Evolutionary conservation across 805 yeast genomes (phyloP).

Genomic region (Wickerhamomyces sydowiorum): DNA sequence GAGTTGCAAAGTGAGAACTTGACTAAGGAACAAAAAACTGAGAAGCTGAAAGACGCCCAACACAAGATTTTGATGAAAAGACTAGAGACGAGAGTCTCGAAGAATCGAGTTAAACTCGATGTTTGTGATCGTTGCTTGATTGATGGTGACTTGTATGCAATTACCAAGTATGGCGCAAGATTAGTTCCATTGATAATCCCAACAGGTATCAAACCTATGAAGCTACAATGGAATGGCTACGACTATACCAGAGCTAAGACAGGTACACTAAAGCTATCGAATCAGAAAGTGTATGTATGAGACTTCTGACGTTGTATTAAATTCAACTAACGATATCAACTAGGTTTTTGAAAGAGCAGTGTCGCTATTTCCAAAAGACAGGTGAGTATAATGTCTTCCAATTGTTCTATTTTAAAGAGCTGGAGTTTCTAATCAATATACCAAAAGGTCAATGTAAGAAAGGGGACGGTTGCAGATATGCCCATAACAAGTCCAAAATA

Average conservation of each 20-base stretch:
- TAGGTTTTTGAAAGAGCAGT: conserved; percentile 18
- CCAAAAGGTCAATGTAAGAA: conserved; percentile 45
- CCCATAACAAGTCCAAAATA: conserved; percentile 45
- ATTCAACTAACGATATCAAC: neutral
- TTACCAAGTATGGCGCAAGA: conserved; percentile 32
- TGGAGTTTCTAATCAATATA: too few species aligned
- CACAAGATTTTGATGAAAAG: conserved; percentile 10
- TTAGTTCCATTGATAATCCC: conserved; percentile 33
- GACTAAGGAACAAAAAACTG: conserved; percentile 18
- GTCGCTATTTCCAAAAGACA: conserved; percentile 22
- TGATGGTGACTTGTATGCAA: conserved; percentile 38
- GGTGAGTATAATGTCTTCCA: conserved; percentile 13
- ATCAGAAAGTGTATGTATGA: conserved; percentile 10
- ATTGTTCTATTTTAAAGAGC: too few species aligned
- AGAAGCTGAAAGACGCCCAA: conserved; percentile 17
- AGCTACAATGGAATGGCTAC: conserved; percentile 28
- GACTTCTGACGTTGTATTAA: too few species aligned
- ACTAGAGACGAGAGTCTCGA: conserved; percentile 15
- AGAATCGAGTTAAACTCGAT: conserved; percentile 33
- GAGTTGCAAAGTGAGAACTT: conserved; percentile 21
- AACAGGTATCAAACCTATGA: conserved; percentile 10
- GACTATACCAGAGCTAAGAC: conserved; percentile 21
- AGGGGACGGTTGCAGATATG: conserved; percentile 44
- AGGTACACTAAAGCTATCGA: conserved; percentile 23
- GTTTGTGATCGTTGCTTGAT: conserved; percentile 39